These are phyloP conservation scores for Trapa incisa DNA, from an alignment of 345 rosid genomes.

Conservation along the genomic window DNA sequence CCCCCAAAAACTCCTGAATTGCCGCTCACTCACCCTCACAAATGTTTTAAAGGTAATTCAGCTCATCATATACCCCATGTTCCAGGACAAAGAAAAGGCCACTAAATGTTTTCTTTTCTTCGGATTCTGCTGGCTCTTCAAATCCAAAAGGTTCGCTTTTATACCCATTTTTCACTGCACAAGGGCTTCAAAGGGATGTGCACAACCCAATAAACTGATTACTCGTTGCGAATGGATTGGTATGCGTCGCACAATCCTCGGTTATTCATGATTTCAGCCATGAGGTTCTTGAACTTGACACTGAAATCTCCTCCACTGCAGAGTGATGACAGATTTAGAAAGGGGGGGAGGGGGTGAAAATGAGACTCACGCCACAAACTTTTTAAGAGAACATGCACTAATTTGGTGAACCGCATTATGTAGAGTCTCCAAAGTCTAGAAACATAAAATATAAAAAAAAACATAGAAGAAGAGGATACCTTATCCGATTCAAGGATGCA, in stretches of 20 bases:
- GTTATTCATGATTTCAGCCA: slow-evolving; percentile 65
- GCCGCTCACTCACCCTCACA: background rate
- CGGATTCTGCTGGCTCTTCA: background rate
- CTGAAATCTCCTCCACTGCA: slow-evolving; percentile 92
- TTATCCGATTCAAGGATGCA: slow-evolving; percentile 76
- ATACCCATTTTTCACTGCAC: background rate
- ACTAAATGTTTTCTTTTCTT: background rate
- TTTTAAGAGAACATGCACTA: background rate
- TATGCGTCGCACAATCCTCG: slow-evolving; percentile 34
- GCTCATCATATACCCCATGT: background rate
- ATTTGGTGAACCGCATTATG: background rate
- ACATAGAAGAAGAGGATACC: slow-evolving; percentile 20
- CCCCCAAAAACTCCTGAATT: background rate
- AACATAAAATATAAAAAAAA: background rate
- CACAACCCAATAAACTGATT: slow-evolving; percentile 11
- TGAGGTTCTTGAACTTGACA: slow-evolving; percentile 70
- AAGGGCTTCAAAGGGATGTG: background rate
- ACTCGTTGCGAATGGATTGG: slow-evolving; percentile 78
- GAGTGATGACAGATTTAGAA: background rate
- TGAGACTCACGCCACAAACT: background rate
- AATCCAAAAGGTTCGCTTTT: background rate
- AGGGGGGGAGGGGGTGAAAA: background rate
- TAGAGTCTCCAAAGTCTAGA: background rate
- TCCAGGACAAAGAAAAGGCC: background rate
- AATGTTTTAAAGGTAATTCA: background rate